Base-by-base conservation (phyloP, 345 rosid genomes). In the Populus ilicifolia region DNA sequence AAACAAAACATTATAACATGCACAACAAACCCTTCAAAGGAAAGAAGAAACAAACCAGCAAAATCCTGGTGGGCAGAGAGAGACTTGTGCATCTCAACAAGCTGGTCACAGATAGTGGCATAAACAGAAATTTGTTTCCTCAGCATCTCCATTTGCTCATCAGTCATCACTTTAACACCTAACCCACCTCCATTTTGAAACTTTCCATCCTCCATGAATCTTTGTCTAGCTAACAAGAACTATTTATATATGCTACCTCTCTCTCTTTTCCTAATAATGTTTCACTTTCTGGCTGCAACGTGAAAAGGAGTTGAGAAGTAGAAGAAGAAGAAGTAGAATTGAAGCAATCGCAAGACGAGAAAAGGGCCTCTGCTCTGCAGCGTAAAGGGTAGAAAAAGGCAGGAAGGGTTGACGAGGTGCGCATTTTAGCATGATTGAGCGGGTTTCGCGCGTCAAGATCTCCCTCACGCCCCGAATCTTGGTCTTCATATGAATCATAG, bases 131-230 rank as follows among this genome's bases (percentile, higher is more conserved):
- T 93, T 75, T 93, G 97, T 76, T 87, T 91, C 76, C 93, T 83
- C 56, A 89, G 81, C 38, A 81, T 72, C 86, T 90, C 96, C 88
- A 91, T 78, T 65, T 93, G 98, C 77, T 90, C 98, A 69, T 93
- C 94, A 16, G 91, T 93, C 91, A 93, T 90, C 79, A 89, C 89
- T 48, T 79, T 87, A 73, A 83, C 84, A 3, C 56, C 75, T 8
- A 63, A 46, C 3, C 30, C 44, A 25, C 21, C 70, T 5, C 52
- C 66, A 35, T 43, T 75, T 25, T 46, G 38, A 44, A 33, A 12
- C 65, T 46, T 20, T 43, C 18, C 72, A 38, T 50, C 72, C 27
- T 39, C 67, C 73, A 38, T 61, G 20, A 21, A 17, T 25, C 74
- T 4, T 25, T 43, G 38, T 70, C 62, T 27, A 27, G 27, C 38